Evolutionary conservation across 164 flowering plant species (phyloP), one percentile per base, ranked within the genome.

Genomic region (Liriodendron chinense): DNA sequence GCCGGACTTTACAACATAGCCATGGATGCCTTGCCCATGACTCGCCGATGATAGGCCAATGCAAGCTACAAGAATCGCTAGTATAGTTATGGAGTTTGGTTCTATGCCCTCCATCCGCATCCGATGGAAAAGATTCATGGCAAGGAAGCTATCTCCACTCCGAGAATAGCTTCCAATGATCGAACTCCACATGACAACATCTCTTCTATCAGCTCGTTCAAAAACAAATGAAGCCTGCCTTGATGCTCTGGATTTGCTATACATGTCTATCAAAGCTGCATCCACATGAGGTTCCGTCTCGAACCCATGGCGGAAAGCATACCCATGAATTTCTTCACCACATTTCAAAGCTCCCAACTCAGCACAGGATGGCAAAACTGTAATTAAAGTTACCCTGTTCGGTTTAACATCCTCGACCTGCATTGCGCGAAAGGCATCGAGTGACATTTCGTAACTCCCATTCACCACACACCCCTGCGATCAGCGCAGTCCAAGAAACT

Each of bases 401-500:
- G 88, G 91, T 70, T 75, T 82, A 20, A 87, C 5, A 25, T 84
- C 80, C 70, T 84, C 82, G 63, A 72, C 68, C 81, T 79, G 91
- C 93, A 91, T 88, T 57, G 78, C 72, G 26, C 83, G 79, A 70
- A 89, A 85, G 65, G 68, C 77, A 24, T 83, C 78, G 9, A 91
- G 57, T 8, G 88, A 87, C 78, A 26, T 73, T 1, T 8, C 71
- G 23, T 72, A 82, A 12, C 79, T 63, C 16, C 65, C 74, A 77
- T 80, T 77, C 34, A 69, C 82, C 20, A 53, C 67, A 68, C 86
- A 89, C 12, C 93, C 93, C 91, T 0, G 85, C 74, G 48, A 91
- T 82, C 86, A 91, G 75, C 2, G 87, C 84, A 0, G 94, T 89
- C 92, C 94, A 91, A 2, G 88, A 85, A 3, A 87, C 93, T 77